These are phyloP conservation scores for Symbiodinium natans DNA, from an alignment of 73 alveolate species.

Conservation along the genomic window DNA sequence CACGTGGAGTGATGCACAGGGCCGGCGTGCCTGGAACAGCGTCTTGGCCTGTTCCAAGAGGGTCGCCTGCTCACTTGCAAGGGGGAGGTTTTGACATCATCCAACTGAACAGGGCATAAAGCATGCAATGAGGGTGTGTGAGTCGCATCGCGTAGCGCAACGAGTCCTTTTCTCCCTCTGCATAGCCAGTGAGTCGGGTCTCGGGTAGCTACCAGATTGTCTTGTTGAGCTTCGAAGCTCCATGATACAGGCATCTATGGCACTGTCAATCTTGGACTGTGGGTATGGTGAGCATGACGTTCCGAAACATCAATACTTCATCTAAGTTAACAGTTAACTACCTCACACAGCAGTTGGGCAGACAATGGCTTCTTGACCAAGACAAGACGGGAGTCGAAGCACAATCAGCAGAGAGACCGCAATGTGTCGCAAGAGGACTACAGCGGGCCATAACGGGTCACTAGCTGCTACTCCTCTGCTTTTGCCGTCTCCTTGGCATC, in stretches of 20 bases:
- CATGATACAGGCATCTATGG: not conserved
- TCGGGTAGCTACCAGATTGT: not conserved
- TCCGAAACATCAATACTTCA: too few species aligned
- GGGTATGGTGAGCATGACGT: not conserved
- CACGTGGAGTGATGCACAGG: too few species aligned
- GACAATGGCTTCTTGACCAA: too few species aligned
- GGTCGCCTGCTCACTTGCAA: not conserved
- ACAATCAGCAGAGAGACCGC: not conserved
- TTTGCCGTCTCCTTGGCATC: not conserved
- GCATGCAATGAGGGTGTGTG: too few species aligned
- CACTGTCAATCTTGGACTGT: not conserved
- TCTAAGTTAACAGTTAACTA: too few species aligned
- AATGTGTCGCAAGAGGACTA: too few species aligned
- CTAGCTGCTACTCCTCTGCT: not conserved
- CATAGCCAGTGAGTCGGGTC: not conserved
- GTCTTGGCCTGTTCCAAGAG: not conserved
- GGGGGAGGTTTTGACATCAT: too few species aligned
- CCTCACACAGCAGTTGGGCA: too few species aligned
- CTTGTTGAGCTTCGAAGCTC: not conserved
- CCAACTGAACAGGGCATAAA: too few species aligned
- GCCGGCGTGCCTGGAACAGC: not conserved
- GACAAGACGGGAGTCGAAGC: not conserved
- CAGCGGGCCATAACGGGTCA: constrained; percentile 33
- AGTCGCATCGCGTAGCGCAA: not conserved
- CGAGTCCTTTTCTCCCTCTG: not conserved